A percentile compares a stretch with the other conserved stretches of the same genome.
phyloP scores from a whole-genome alignment of 441 rosid species.

The Brassica balearica region DNA sequence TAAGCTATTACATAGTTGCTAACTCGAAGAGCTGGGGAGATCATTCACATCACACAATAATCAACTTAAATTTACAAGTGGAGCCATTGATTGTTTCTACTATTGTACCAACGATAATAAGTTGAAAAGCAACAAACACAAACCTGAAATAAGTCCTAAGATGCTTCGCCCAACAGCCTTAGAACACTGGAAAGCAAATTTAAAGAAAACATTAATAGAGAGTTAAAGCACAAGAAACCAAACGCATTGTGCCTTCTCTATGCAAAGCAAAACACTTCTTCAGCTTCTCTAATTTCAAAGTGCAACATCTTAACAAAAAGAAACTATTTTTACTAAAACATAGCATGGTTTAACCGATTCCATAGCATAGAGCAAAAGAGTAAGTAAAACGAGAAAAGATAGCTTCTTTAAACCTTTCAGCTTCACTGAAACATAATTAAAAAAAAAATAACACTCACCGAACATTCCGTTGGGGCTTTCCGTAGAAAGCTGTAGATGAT shows the following conservation, averaged over 20 bases:
- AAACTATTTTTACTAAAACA: too few species aligned
- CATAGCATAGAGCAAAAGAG: too few species aligned
- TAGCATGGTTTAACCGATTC: too few species aligned
- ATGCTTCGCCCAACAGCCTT: conserved; percentile 68
- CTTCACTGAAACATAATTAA: too few species aligned
- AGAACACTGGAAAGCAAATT: conserved; percentile 55
- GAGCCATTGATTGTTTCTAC: not conserved
- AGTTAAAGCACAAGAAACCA: not conserved
- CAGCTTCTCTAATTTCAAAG: too few species aligned
- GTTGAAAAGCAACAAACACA: conserved; percentile 38
- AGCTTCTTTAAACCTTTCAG: not conserved
- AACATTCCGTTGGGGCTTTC: conserved; percentile 56
- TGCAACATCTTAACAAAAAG: too few species aligned
- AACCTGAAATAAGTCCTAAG: conserved; percentile 67
- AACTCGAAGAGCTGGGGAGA: too few species aligned
- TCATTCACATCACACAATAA: not conserved
- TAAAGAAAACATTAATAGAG: conserved; percentile 9
- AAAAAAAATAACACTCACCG: conserved; percentile 50
- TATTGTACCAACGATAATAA: not conserved
- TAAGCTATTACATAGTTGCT: too few species aligned
- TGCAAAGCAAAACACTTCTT: too few species aligned
- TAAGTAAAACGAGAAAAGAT: too few species aligned
- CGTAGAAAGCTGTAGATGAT: conserved; percentile 62
- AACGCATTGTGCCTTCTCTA: not conserved
- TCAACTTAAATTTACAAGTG: conserved; percentile 1